Evolutionary conservation across 352 stramenopile genomes (phyloP).

Genomic region (Globisporangium irregulare): DNA sequence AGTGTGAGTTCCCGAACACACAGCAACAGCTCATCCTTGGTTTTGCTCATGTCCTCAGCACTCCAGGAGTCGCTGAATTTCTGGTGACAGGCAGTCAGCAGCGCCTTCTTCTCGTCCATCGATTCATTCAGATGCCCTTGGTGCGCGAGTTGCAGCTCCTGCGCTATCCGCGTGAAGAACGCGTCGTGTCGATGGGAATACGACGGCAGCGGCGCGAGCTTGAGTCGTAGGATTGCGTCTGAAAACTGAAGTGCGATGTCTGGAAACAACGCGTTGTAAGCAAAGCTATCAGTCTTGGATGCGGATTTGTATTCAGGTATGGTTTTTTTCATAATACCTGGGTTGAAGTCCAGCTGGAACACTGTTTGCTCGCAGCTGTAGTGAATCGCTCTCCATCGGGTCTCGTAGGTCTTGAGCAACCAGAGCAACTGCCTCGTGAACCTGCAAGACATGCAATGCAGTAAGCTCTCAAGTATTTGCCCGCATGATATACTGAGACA

Average conservation of each 20-base stretch:
- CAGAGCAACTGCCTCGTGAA: slow-evolving; percentile 37
- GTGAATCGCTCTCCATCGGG: slow-evolving; percentile 48
- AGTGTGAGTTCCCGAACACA: slow-evolving; percentile 2
- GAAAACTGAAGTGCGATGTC: slow-evolving; percentile 36
- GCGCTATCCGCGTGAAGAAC: slow-evolving; percentile 31
- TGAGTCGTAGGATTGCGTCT: slow-evolving; percentile 28
- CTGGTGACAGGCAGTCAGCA: slow-evolving; percentile 26
- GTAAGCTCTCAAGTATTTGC: too few relatives aligned
- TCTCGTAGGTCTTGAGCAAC: slow-evolving; percentile 34
- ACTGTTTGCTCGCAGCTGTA: slow-evolving; percentile 41
- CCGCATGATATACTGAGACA: too few relatives aligned
- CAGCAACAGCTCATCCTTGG: slow-evolving; percentile 17
- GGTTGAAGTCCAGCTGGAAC: slow-evolving; percentile 47
- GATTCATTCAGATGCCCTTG: slow-evolving; percentile 27
- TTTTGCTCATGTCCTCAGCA: neutral
- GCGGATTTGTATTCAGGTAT: neutral
- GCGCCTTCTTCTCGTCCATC: slow-evolving; percentile 33
- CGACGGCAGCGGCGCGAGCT: slow-evolving; percentile 17
- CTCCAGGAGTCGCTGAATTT: slow-evolving; percentile 22
- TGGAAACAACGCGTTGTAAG: slow-evolving; percentile 3
- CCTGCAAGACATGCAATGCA: slow-evolving; percentile 16
- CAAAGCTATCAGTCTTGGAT: neutral
- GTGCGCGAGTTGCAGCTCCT: slow-evolving; percentile 40
- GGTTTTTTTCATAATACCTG: slow-evolving; percentile 22
- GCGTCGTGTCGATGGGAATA: slow-evolving; percentile 22